Evolutionary conservation across 495 filamentous ascomycete genomes (phyloP), one percentile per base, ranked within the genome.

Genomic region (Tuber aestivum): DNA sequence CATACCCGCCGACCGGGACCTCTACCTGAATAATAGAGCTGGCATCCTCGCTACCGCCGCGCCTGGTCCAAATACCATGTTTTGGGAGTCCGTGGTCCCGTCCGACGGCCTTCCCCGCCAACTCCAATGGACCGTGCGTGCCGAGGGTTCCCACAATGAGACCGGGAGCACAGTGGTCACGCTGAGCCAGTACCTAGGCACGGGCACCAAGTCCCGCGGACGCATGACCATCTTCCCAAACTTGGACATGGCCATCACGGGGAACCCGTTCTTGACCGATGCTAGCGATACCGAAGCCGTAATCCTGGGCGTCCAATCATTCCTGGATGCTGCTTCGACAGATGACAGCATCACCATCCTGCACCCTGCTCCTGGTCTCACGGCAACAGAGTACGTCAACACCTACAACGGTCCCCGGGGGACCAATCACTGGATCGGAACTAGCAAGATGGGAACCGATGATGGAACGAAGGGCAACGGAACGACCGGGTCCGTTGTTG

Each of bases 341-440:
- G 85, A 91, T 76, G 76, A 85, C 41, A 83, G 85, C 37, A 87
- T 93, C 74, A 88, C 85, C 32, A 87, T 86, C 82, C 79, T 86
- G 32, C 84, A 87, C 65, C 91, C 91, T 0, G 77, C 86, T 18
- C 72, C 86, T 18, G 87, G 87, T 78, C 81, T 85, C 35, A 86
- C 87, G 1, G 85, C 88, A 1, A 79, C 86, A 32, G 85, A 87
- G 2, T 90, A 90, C 80, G 87, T 90, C 48, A 86, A 89, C 68
- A 77, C 78, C 71, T 88, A 89, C 77, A 83, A 88, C 56, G 85
- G 87, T 42, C 87, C 87, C 71, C 88, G 89, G 37, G 85, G 89
- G 42, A 85, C 91, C 75, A 93, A 91, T 83, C 92, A 93, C 86
- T 93, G 91, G 90, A 87, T 91, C 77, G 87, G 87, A 41, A 88